Evolutionary conservation across 257 asterid genomes (phyloP).

Genomic region (Fraxinus anomala): DNA sequence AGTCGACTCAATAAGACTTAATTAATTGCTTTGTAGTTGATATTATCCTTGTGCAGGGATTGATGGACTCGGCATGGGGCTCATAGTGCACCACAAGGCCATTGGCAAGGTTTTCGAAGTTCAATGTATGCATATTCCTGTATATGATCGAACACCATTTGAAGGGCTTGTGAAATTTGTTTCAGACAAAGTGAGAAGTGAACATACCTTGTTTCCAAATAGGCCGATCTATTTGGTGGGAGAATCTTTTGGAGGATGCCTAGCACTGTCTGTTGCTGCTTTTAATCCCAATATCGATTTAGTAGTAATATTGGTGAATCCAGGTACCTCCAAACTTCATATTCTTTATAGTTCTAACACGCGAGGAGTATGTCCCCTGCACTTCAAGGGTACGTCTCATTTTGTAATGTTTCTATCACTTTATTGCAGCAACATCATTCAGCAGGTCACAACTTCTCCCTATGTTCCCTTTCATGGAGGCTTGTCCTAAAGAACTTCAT

Average conservation of each 20-base stretch:
- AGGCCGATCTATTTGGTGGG: conserved; percentile 61
- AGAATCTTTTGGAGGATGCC: conserved; percentile 62
- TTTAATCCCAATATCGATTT: conserved; percentile 49
- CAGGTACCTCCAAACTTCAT: conserved; percentile 36
- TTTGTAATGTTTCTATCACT: neutral
- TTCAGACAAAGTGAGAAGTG: conserved; percentile 35
- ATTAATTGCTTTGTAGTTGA: neutral
- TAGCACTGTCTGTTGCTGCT: conserved; percentile 68
- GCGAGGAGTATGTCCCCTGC: neutral
- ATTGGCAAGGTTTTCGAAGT: conserved; percentile 60
- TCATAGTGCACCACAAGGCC: conserved; percentile 63
- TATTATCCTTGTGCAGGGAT: conserved; percentile 39
- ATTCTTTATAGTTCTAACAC: neutral
- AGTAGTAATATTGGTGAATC: conserved; percentile 53
- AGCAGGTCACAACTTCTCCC: conserved; percentile 43
- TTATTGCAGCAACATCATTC: conserved; percentile 60
- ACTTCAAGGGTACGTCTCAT: neutral
- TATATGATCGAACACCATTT: conserved; percentile 47
- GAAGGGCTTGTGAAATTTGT: conserved; percentile 50
- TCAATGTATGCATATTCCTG: conserved; percentile 61
- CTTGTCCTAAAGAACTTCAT: conserved; percentile 39
- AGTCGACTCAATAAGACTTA: neutral
- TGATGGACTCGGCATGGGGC: conserved; percentile 68
- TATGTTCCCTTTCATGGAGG: conserved; percentile 45
- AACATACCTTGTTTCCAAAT: conserved; percentile 36